Percentiles rank a stretch among this genome's conserved stretches.
Conservation (phyloP, 495 filamentous ascomycete genomes). For the Pseudomonodictys pantanalensis region DNA sequence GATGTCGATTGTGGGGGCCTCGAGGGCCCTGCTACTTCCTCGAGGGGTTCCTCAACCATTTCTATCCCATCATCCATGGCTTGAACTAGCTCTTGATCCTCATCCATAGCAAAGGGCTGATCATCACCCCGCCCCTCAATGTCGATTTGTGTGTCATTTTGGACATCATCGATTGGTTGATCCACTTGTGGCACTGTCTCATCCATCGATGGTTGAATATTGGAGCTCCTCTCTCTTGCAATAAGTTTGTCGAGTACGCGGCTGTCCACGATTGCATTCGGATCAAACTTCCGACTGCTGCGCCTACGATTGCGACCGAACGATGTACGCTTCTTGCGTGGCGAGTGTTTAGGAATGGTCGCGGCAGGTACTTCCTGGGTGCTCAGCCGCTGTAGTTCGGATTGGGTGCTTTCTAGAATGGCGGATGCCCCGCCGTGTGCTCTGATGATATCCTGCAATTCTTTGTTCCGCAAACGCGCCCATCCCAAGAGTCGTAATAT, state of each 20-base stretch:
- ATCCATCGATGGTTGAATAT: not conserved
- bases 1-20: conserved; percentile 21
- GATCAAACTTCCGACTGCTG: conserved; percentile 19
- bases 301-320: conserved; percentile 16
- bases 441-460: conserved; percentile 11
- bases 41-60: not conserved
- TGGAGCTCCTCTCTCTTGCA: conserved; percentile 1
- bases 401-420: conserved; percentile 2
- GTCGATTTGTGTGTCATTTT: not conserved
- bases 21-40: not conserved
- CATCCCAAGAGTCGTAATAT: conserved; percentile 19
- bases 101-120: not conserved
- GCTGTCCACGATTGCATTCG: conserved; percentile 1
- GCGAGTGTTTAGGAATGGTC: not conserved
- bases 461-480: conserved; percentile 23
- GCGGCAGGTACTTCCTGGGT: not conserved
- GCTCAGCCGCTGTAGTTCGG: not conserved
- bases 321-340: conserved; percentile 9
- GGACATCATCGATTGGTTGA: not conserved
- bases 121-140: not conserved
- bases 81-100: not conserved
- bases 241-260: not conserved
- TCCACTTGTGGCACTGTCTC: not conserved
- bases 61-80: not conserved
- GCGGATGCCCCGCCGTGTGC: conserved; percentile 3